Base-by-base conservation (phyloP, 345 rosid species). In the Heritiera fomes region DNA sequence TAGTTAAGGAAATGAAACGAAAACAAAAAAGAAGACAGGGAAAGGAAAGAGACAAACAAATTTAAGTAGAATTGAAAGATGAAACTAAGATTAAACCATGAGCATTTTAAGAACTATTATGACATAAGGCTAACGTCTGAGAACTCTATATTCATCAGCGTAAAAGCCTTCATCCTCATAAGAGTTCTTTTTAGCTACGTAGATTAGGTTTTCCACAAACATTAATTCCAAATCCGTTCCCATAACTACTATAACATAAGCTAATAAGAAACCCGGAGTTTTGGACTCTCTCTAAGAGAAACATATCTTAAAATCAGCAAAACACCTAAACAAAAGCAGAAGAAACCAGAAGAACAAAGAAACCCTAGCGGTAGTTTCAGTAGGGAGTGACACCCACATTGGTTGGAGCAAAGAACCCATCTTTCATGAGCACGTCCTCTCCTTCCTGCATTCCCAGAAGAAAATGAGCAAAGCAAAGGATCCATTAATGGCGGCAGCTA, bases 361-460 rank as follows among this genome's bases (percentile, higher is more conserved):
- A 77, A 77, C 73, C 72, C 76, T 40, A 81, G 34, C 73, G 70
- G 68, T 63, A 63, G 32, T 20, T 80, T 50, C 79, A 93, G 78
- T 87, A 89, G 62, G 97, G 98, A 34, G 87, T 61, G 81, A 93
- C 89, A 70, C 97, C 97, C 73, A 91, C 81, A 65, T 91, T 92
- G 18, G 95, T 79, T 38, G 97, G 85, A 85, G 89, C 86, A 72
- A 87, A 89, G 79, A 89, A 88, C 75, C 96, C 98, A 70, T 92
- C 98, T 83, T 92, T 96, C 88, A 87, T 88, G 58, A 85, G 82
- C 86, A 84, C 85, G 69, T 89, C 92, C 60, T 94, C 97, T 61
- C 91, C 97, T 46, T 91, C 98, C 99, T 93, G 47, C 82, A 71
- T 11, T 41, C 38, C 38, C 41, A n/a, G 6, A 20, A 23, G 38